Percentiles rank a stretch among this genome's conserved stretches.
phyloP scores from a whole-genome alignment of 1,284 basidiomycete species.

The Rhodotorula sp. region DNA sequence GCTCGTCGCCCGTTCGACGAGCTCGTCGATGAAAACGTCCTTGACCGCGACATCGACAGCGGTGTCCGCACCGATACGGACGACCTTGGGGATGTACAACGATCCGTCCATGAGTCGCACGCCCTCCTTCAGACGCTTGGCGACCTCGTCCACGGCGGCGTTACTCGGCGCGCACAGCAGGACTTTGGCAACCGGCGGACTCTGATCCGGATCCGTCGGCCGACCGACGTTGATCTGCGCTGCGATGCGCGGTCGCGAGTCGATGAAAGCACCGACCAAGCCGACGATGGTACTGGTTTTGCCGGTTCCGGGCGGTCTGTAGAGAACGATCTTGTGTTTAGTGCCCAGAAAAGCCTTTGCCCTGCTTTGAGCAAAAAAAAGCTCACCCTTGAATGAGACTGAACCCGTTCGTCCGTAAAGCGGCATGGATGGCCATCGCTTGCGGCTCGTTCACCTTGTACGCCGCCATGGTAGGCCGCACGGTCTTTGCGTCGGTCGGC shows the following conservation, averaged over 20 bases:
- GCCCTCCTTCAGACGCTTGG: conserved; percentile 77
- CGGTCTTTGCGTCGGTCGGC: conserved; percentile 57
- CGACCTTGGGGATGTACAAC: conserved; percentile 68
- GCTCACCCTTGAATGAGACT: conserved; percentile 90
- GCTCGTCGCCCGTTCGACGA: conserved; percentile 66
- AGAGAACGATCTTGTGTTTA: background rate
- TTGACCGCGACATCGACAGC: conserved; percentile 78
- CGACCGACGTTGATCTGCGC: conserved; percentile 30
- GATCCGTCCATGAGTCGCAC: conserved; percentile 62
- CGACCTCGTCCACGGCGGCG: conserved; percentile 96
- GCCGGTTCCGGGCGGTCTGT: conserved; percentile 92
- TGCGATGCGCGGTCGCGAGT: conserved; percentile 49
- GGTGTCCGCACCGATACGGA: conserved; percentile 79
- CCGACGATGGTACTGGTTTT: conserved; percentile 98
- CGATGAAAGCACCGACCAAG: conserved; percentile 73
- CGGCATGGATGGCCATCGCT: conserved; percentile 79
- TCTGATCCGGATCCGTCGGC: conserved; percentile 48
- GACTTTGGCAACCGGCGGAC: conserved; percentile 60
- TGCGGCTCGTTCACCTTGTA: conserved; percentile 91
- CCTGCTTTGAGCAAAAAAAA: no score
- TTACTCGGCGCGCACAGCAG: conserved; percentile 97
- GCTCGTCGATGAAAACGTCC: conserved; percentile 80
- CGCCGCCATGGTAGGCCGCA: conserved; percentile 65
- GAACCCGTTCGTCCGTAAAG: conserved; percentile 74
- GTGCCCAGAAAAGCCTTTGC: background rate